phyloP scores from a whole-genome alignment of 2,329 filamentous ascomycete species.

The Nemania bipapillata region DNA sequence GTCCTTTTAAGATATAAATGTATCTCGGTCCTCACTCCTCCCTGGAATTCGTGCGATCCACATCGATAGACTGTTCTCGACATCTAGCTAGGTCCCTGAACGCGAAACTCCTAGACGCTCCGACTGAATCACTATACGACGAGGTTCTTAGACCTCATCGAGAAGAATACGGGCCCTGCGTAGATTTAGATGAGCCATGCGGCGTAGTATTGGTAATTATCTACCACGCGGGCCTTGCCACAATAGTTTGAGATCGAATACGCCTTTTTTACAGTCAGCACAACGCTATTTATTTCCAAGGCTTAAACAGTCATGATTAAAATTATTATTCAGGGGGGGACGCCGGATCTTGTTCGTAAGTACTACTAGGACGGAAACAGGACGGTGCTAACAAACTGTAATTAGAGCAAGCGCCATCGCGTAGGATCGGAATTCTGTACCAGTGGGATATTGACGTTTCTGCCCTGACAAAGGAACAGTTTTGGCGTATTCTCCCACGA shows the following conservation, averaged over 20 bases:
- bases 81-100: no score
- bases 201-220: neutral
- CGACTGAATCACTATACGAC: no score
- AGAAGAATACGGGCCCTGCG: no score
- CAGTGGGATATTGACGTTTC: slow-evolving; percentile 10
- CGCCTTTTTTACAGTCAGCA: neutral
- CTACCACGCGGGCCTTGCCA: no score
- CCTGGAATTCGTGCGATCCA: neutral
- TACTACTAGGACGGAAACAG: neutral
- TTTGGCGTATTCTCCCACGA: neutral
- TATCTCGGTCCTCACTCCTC: neutral
- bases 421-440: neutral
- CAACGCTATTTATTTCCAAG: neutral
- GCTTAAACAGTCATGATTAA: neutral
- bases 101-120: no score
- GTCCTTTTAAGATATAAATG: neutral
- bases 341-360: neutral
- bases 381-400: neutral
- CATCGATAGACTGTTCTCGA: no score
- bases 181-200: neutral
- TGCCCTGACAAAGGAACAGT: neutral
- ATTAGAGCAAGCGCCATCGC: neutral
- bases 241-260: neutral
- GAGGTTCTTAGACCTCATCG: no score
- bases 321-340: neutral